These are phyloP conservation scores for Geoglossum cookeanum DNA, from an alignment of 2,329 filamentous ascomycete species.

Conservation along the genomic window DNA sequence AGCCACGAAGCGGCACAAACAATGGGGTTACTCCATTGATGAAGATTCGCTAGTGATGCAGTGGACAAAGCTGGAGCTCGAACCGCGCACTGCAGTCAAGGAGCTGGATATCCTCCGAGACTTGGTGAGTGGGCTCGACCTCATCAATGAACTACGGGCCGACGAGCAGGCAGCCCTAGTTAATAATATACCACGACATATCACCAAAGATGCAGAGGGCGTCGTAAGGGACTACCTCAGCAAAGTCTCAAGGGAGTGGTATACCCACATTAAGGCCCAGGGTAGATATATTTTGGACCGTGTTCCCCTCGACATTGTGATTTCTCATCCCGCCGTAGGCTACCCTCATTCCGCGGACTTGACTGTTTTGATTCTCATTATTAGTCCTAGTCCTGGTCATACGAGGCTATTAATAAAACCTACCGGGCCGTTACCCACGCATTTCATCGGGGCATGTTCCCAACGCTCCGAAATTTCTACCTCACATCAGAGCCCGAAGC, in stretches of 20 bases:
- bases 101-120: neutral
- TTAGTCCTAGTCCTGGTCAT: slow-evolving; percentile 1
- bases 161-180: neutral
- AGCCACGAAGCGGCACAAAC: neutral
- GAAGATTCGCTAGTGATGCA: neutral
- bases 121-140: neutral
- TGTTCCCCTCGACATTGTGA: slow-evolving; percentile 3
- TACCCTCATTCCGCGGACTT: neutral
- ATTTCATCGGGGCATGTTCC: neutral
- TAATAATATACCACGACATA: neutral
- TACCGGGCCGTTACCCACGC: neutral
- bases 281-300: neutral
- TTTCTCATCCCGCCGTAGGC: slow-evolving; percentile 5
- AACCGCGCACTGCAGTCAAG: neutral
- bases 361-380: neutral
- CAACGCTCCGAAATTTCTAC: neutral
- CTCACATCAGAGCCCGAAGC: neutral
- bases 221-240: neutral
- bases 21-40: slow-evolving; percentile 1
- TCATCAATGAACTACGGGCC: neutral
- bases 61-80: slow-evolving; percentile 5
- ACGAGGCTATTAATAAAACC: slow-evolving; percentile 5
- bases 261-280: neutral
- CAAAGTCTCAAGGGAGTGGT: neutral
- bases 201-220: neutral